These are phyloP conservation scores for Clarireedia hainanense DNA, from an alignment of 2,329 filamentous ascomycete genomes.

Conservation along the genomic window DNA sequence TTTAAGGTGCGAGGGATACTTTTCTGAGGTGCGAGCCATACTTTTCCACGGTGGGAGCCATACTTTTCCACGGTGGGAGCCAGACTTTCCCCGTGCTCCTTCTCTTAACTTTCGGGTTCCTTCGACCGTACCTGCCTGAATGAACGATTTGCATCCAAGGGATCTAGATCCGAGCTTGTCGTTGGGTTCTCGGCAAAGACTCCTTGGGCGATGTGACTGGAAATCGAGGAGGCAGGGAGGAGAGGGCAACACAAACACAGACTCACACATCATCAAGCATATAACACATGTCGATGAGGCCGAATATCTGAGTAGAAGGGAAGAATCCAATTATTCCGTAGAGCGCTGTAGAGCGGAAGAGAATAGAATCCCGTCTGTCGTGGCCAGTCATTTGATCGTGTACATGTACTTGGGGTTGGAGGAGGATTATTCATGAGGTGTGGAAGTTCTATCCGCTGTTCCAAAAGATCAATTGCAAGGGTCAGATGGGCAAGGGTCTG, in stretches of 20 bases:
- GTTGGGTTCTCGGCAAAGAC: constrained; percentile 1
- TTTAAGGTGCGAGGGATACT: not conserved
- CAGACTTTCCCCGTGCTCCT: not conserved
- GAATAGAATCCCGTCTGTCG: no score
- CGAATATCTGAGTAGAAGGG: no score
- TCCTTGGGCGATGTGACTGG: not conserved
- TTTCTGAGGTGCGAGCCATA: not conserved
- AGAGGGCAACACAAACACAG: not conserved
- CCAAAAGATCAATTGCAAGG: not conserved
- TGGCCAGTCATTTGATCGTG: not conserved
- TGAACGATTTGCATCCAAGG: no score
- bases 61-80: no score
- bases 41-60: no score
- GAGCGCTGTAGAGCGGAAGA: no score
- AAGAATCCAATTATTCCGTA: no score
- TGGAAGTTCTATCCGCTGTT: constrained; percentile 2
- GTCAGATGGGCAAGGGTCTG: not conserved
- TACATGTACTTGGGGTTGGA: not conserved
- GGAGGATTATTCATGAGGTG: not conserved
- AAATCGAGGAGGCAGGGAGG: not conserved
- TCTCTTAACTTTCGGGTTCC: not conserved
- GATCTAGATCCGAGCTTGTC: constrained; percentile 5
- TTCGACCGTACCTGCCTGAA: constrained; percentile 1
- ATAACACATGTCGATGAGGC: no score
- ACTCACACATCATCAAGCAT: not conserved